Conservation (phyloP, 2,329 filamentous ascomycete genomes). For the Hymenotorrendiella dingleyae region DNA sequence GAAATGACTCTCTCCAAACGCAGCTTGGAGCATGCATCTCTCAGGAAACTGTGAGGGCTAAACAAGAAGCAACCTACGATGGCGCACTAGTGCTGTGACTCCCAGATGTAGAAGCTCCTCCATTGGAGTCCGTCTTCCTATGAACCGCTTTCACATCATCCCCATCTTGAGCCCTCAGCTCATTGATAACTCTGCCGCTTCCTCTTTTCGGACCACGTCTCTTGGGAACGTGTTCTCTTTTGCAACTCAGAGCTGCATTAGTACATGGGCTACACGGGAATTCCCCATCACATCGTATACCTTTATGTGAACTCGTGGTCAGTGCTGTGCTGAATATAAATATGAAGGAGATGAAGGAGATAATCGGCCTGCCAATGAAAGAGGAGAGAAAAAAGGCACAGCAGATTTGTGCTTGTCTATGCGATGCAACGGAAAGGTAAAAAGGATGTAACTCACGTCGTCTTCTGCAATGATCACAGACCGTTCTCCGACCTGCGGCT, state of each 20-base stretch:
- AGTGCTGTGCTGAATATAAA: slow-evolving; percentile 16
- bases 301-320: slow-evolving; percentile 27
- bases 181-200: slow-evolving; percentile 56
- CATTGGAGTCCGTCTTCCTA: slow-evolving; percentile 34
- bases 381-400: too few species aligned
- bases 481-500: slow-evolving; percentile 29
- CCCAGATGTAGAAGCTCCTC: slow-evolving; percentile 9
- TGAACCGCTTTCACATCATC: slow-evolving; percentile 29
- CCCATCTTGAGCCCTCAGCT: slow-evolving; percentile 47
- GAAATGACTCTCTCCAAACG: too few species aligned
- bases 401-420: too few species aligned
- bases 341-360: not conserved
- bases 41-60: too few species aligned
- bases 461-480: slow-evolving; percentile 41
- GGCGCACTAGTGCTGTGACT: slow-evolving; percentile 18
- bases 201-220: slow-evolving; percentile 59
- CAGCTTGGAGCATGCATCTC: too few species aligned
- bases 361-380: not conserved
- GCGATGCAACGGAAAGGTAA: not conserved
- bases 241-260: slow-evolving; percentile 54
- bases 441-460: slow-evolving; percentile 32
- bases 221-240: slow-evolving; percentile 58
- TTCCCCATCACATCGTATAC: slow-evolving; percentile 41
- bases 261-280: slow-evolving; percentile 56
- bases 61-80: slow-evolving; percentile 17